phyloP scores from a whole-genome alignment of 2,329 filamentous ascomycete genomes.

The Fusarium nygamai region DNA sequence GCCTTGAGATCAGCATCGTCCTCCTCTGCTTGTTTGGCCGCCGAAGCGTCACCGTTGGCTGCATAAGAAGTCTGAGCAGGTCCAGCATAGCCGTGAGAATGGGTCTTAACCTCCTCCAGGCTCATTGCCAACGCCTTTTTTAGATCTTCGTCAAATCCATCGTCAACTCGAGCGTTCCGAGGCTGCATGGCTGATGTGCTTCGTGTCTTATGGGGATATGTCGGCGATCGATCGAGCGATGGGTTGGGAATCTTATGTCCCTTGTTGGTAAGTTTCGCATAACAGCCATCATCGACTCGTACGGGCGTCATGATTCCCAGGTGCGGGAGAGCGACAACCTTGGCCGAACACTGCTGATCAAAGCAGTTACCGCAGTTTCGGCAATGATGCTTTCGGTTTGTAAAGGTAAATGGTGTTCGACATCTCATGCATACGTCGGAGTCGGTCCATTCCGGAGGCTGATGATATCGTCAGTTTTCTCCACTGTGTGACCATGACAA shows the following conservation, averaged over 20 bases:
- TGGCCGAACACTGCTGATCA: conserved; percentile 92
- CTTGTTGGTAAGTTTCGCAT: conserved; percentile 86
- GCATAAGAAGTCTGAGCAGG: conserved; percentile 56
- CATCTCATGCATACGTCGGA: conserved; percentile 99
- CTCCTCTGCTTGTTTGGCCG: conserved; percentile 71
- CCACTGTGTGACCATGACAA: no score
- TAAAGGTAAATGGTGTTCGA: conserved; percentile 94
- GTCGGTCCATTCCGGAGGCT: conserved; percentile 97
- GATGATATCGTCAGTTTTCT: conserved; percentile 9
- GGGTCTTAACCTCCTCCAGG: conserved; percentile 86
- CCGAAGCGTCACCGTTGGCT: conserved; percentile 49
- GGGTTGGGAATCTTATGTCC: conserved; percentile 50
- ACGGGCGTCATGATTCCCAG: conserved; percentile 92
- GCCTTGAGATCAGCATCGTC: conserved; percentile 94
- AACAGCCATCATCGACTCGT: conserved; percentile 95
- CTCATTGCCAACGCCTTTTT: conserved; percentile 97
- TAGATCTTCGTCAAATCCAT: conserved; percentile 93
- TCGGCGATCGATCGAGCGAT: conserved; percentile 61
- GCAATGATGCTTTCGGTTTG: conserved; percentile 98
- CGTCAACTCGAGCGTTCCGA: conserved; percentile 85
- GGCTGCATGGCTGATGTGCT: conserved; percentile 82
- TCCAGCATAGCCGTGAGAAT: conserved; percentile 77
- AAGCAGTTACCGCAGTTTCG: conserved; percentile 98
- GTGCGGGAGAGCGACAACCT: conserved; percentile 87
- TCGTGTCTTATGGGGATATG: conserved; percentile 70